These are phyloP conservation scores for Cicer pinnatifidum DNA, from an alignment of 306 rosid species.

Conservation along the genomic window DNA sequence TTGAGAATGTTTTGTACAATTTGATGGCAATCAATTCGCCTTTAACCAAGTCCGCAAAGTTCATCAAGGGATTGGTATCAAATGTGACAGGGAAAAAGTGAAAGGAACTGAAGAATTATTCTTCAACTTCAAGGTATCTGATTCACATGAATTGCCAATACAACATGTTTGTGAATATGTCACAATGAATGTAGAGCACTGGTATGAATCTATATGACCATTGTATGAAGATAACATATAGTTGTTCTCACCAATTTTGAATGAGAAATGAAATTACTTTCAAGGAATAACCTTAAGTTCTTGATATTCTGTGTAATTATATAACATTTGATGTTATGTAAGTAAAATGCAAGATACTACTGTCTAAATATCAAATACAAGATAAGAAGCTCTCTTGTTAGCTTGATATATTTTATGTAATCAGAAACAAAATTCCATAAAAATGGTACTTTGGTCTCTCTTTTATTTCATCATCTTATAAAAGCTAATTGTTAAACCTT, in stretches of 20 bases:
- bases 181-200: constrained; percentile 40
- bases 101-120: constrained; percentile 41
- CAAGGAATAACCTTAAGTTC: constrained; percentile 29
- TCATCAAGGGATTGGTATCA: constrained; percentile 80
- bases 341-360: constrained; percentile 26
- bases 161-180: constrained; percentile 42
- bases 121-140: constrained; percentile 17
- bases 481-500: constrained; percentile 38
- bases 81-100: constrained; percentile 79
- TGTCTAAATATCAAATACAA: constrained; percentile 18
- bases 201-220: constrained; percentile 1
- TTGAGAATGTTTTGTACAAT: constrained; percentile 86
- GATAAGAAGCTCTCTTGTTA: constrained; percentile 25
- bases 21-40: constrained; percentile 91
- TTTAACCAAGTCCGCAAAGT: constrained; percentile 80
- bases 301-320: constrained; percentile 6
- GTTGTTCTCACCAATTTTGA: constrained; percentile 42
- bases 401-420: constrained; percentile 7
- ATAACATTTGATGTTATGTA: constrained; percentile 19
- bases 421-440: constrained; percentile 27
- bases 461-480: constrained; percentile 38
- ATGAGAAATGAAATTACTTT: constrained; percentile 38
- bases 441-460: constrained; percentile 36
- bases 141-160: constrained; percentile 34
- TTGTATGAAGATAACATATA: constrained; percentile 31